phyloP scores from a whole-genome alignment of 2,329 filamentous ascomycete species.

The Fusarium mundagurra region DNA sequence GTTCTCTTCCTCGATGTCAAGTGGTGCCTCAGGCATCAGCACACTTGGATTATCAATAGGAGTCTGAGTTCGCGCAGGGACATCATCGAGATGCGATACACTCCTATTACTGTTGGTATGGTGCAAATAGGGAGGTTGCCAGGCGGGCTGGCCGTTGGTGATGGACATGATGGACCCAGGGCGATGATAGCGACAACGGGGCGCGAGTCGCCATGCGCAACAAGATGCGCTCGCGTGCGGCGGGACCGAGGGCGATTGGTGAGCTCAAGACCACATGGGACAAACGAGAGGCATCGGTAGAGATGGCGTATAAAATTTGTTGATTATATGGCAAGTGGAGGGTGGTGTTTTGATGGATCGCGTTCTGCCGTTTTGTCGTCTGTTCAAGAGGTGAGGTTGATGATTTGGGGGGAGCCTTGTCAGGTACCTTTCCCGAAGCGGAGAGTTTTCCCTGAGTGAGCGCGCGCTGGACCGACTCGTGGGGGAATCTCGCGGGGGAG shows the following conservation, averaged over 20 bases:
- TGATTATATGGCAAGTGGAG: constrained; percentile 52
- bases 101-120: constrained; percentile 59
- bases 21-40: constrained; percentile 69
- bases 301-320: constrained; percentile 59
- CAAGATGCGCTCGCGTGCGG: constrained; percentile 62
- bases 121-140: constrained; percentile 67
- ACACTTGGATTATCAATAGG: constrained; percentile 59
- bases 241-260: constrained; percentile 57
- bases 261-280: constrained; percentile 60
- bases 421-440: constrained; percentile 52
- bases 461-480: constrained; percentile 31
- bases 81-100: constrained; percentile 71
- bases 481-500: constrained; percentile 27
- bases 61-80: constrained; percentile 60
- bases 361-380: constrained; percentile 60
- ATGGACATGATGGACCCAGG: constrained; percentile 70
- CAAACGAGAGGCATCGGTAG: constrained; percentile 61
- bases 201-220: constrained; percentile 66
- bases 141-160: constrained; percentile 72
- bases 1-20: constrained; percentile 73
- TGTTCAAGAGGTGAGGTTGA: constrained; percentile 66
- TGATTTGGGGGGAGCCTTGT: constrained; percentile 55
- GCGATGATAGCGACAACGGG: constrained; percentile 59
- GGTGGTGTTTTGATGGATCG: constrained; percentile 63
- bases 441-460: constrained; percentile 48